These are phyloP conservation scores for Podosphaera fusca DNA, from an alignment of 2,329 filamentous ascomycete species.

Conservation along the genomic window DNA sequence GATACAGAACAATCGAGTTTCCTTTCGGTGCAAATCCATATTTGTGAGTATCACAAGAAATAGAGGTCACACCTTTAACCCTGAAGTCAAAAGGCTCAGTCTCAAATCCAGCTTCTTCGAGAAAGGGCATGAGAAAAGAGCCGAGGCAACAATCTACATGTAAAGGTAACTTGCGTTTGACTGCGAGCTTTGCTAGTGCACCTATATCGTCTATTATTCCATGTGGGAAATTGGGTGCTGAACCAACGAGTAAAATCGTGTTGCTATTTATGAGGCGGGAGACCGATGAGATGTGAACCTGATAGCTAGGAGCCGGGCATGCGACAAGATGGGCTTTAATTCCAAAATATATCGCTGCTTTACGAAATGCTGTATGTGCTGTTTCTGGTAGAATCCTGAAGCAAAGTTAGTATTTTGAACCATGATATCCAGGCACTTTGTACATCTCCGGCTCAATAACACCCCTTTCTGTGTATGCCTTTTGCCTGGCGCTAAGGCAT, in stretches of 20 bases:
- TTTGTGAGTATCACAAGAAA: constrained; percentile 94
- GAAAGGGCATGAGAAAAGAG: constrained; percentile 80
- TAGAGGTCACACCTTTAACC: constrained; percentile 80
- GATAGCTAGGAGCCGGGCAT: constrained; percentile 67
- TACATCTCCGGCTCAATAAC: constrained; percentile 90
- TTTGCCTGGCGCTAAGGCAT: constrained; percentile 71
- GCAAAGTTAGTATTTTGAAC: constrained; percentile 6
- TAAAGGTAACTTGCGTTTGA: constrained; percentile 58
- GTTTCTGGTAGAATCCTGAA: constrained; percentile 76
- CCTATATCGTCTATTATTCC: constrained; percentile 93
- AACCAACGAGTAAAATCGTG: constrained; percentile 80
- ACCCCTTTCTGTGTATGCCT: constrained; percentile 63
- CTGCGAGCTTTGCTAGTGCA: constrained; percentile 58
- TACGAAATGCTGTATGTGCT: constrained; percentile 87
- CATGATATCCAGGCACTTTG: constrained; percentile 13
- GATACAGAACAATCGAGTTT: constrained; percentile 83
- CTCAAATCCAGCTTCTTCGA: constrained; percentile 84
- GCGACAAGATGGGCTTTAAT: constrained; percentile 81
- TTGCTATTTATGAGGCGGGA: constrained; percentile 79
- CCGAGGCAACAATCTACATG: constrained; percentile 97
- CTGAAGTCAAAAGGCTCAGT: constrained; percentile 79
- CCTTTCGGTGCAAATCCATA: constrained; percentile 98
- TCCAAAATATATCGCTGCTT: constrained; percentile 85
- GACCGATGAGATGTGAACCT: constrained; percentile 58
- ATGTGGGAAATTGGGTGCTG: constrained; percentile 92